Base-by-base conservation (phyloP, 2,329 filamentous ascomycete genomes). In the Botrytis tulipae region DNA sequence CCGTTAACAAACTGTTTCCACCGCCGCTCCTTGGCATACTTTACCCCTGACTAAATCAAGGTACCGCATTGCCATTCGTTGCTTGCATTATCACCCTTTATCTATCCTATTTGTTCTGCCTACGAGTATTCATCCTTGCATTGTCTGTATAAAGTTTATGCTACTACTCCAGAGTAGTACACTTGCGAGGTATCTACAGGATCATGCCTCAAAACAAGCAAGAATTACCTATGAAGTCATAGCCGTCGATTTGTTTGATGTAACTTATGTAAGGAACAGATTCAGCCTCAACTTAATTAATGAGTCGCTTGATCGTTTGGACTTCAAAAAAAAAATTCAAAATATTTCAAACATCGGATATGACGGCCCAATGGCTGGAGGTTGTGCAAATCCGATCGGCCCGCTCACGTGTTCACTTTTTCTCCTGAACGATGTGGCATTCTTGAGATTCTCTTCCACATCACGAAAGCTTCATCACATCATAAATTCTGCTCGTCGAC, bases 21-120 rank as follows among this genome's bases (percentile, higher is more conserved):
- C 46, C 65, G 65, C 46, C n/a, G 46, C 65, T 67, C n/a, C 65
- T 67, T 67, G 65, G 65, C 65, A 48, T n/a, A 20, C 44, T 67
- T 72, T 72, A 59, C 73, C 74, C 75, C 74, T 77, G 74, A 75
- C 73, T 76, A 74, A 67, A 73, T 67, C 48, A 73, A 76, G 75
- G 74, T 63, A 76, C 75, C 62, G 73, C 68, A 25, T 59, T 73
- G 32, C 72, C 10, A 75, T 75, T 74, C 70, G 73, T 62, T 51
- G 44, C n/a, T 40, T 29, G 44, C 32, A 51, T 37, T 67, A 35
- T 42, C 14, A 12, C 42, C 42, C 18, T 65, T 60, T 60, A 35
- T 60, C 22, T 35, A 35, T 35, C 18, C 57, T 22, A 22, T 48
- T 7, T 48, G 22, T 20, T 25, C 18, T 16, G 22, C n/a, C 60